These are phyloP conservation scores for Paecilomyces sp. DNA, from an alignment of 2,329 filamentous ascomycete species.

Conservation along the genomic window DNA sequence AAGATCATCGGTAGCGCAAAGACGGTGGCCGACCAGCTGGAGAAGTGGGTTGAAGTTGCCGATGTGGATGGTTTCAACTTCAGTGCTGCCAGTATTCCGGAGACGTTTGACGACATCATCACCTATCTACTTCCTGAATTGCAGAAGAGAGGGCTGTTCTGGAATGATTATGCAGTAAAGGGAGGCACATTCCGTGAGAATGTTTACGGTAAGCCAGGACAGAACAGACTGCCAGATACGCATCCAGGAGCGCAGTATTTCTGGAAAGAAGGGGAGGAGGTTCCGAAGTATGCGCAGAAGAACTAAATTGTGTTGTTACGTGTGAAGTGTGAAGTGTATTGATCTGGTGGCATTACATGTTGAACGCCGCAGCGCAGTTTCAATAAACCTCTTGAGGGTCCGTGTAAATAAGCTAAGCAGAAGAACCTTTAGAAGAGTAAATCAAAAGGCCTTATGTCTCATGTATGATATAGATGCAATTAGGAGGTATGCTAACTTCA, in stretches of 20 bases:
- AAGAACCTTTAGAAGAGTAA: background rate
- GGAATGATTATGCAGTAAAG: slow-evolving; percentile 26
- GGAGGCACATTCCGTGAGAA: slow-evolving; percentile 35
- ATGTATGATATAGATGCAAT: no score
- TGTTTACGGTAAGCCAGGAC: slow-evolving; percentile 24
- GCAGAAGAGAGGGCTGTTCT: slow-evolving; percentile 29
- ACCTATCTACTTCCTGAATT: slow-evolving; percentile 25
- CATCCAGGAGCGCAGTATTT: slow-evolving; percentile 30
- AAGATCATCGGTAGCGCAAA: slow-evolving; percentile 29
- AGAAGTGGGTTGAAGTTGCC: slow-evolving; percentile 27
- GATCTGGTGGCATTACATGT: background rate
- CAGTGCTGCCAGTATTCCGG: slow-evolving; percentile 25
- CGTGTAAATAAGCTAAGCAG: no score
- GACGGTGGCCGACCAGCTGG: slow-evolving; percentile 30
- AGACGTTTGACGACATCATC: slow-evolving; percentile 30
- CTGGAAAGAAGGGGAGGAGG: slow-evolving; percentile 26
- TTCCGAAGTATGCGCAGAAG: slow-evolving; percentile 18
- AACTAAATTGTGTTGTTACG: background rate
- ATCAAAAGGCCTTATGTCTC: no score
- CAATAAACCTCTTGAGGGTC: no score
- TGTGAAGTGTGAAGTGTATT: background rate
- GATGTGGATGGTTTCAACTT: slow-evolving; percentile 31
- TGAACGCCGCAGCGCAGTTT: background rate
- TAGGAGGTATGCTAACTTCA: no score
- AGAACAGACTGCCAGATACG: slow-evolving; percentile 15